Evolutionary conservation across 495 filamentous ascomycete genomes (phyloP).

Genomic region (Recurvomyces mirabilis): DNA sequence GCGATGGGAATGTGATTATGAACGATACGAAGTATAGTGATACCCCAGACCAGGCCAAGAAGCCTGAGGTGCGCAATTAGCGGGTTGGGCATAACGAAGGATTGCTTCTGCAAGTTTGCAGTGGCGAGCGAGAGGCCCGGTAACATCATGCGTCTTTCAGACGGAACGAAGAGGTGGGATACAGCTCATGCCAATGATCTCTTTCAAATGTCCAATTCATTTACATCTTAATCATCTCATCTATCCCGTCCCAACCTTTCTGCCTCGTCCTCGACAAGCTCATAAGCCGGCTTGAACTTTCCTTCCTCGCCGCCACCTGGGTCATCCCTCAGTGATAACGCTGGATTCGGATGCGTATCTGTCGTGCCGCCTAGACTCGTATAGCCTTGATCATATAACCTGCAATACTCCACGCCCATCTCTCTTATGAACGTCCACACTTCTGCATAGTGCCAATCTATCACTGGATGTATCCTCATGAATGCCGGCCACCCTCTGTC

Average conservation of each 20-base stretch:
- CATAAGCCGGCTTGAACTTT: slow-evolving; percentile 70
- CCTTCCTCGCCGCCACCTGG: slow-evolving; percentile 24
- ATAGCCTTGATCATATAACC: slow-evolving; percentile 74
- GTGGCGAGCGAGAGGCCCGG: no score
- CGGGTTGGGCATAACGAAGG: no score
- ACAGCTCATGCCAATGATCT: no score
- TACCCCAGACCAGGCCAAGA: no score
- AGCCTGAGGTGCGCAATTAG: no score
- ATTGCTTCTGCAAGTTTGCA: no score
- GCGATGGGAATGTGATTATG: slow-evolving; percentile 5
- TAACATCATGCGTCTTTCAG: no score
- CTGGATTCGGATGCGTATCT: slow-evolving; percentile 85
- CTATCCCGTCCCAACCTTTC: slow-evolving; percentile 66
- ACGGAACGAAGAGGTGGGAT: no score
- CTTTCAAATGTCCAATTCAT: no score
- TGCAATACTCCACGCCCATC: slow-evolving; percentile 67
- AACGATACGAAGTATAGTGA: no score
- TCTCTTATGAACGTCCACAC: slow-evolving; percentile 91
- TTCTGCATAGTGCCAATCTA: slow-evolving; percentile 95
- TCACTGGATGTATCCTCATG: slow-evolving; percentile 86
- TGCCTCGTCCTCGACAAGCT: slow-evolving; percentile 69
- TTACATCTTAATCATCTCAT: no score
- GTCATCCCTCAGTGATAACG: no score
- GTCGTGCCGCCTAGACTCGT: slow-evolving; percentile 80
- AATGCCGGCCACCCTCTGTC: slow-evolving; percentile 87